Base-by-base conservation (phyloP, 1,139 yeast genomes). In the Hyphopichia khmerensis region DNA sequence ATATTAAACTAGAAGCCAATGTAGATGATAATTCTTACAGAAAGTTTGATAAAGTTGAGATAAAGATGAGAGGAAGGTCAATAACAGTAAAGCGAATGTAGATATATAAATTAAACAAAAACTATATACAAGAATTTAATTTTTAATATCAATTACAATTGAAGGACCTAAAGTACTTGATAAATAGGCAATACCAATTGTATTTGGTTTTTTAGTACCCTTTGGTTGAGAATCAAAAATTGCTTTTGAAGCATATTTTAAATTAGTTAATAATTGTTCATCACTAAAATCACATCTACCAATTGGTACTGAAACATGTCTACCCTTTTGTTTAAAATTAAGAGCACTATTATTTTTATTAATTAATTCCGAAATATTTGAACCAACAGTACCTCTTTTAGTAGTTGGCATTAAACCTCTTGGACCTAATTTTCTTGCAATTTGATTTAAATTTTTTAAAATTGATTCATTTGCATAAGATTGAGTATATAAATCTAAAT, bases 401-500 rank as follows among this genome's bases (percentile, higher is more conserved):
- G 79, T 80, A 39, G 79, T 77, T 39, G 99, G 99, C 88, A 91
- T 85, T 50, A 93, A 75, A 24, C 96, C 96, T 56, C 77, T 82
- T 35, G 96, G 96, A 46, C 99, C 98, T 51, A 95, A 74, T 14
- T 77, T 72, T 57, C 90, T 79, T 24, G 95, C 96, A 30, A 89
- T 69, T 41, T 77, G 72, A 48, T 75, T 77, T 52, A 93, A 72
- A 35, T 77, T 74, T 23, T 78, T 67, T 33, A 79, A 77, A 48
- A 89, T 79, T 40, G 89, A 96, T 2, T 96, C 86, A 2, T 96
- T 85, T 8, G 97, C 96, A 57, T 85, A 84, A 32, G 90, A 83
- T 56, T 83, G 85, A 56, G 90, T 90, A 56, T 84, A 85, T n/a
- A 41, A 50, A 51, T 79, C 76, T 36, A 88, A 67, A 24, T 70